phyloP scores from a whole-genome alignment of 208 protist species.

The Herpetomonas samuelpessoai region DNA sequence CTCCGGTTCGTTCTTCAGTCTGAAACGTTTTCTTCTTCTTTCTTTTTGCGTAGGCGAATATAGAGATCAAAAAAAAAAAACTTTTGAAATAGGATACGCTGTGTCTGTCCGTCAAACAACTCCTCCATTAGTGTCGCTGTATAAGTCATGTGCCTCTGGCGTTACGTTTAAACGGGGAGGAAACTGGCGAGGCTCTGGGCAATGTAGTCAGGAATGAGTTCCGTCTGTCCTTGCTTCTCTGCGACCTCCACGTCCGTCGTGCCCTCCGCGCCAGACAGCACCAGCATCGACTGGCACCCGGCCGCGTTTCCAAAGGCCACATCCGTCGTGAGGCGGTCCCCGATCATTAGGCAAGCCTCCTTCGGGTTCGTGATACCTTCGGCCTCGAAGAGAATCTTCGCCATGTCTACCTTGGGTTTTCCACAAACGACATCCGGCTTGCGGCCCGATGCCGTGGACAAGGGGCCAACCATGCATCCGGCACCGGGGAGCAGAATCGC shows the following conservation, averaged over 20 bases:
- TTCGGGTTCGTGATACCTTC: slow-evolving; percentile 42
- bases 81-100: too few relatives aligned
- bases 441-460: slow-evolving; percentile 28
- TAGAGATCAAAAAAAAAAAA: too few relatives aligned
- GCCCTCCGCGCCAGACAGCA: slow-evolving; percentile 58
- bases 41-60: too few relatives aligned
- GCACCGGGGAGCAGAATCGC: slow-evolving; percentile 50
- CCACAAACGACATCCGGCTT: slow-evolving; percentile 57
- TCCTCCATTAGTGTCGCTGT: too few relatives aligned
- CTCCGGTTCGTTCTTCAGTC: too few relatives aligned
- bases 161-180: slow-evolving; percentile 26
- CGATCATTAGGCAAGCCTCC: slow-evolving; percentile 66
- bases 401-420: slow-evolving; percentile 64
- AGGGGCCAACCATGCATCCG: slow-evolving; percentile 37
- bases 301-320: slow-evolving; percentile 72
- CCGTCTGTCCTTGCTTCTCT: slow-evolving; percentile 15
- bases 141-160: too few relatives aligned
- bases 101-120: too few relatives aligned
- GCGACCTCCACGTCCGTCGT: slow-evolving; percentile 39
- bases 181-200: slow-evolving; percentile 57
- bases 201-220: slow-evolving; percentile 53
- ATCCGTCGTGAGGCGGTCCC: slow-evolving; percentile 76
- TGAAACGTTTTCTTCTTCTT: too few relatives aligned
- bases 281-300: slow-evolving; percentile 55
- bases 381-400: slow-evolving; percentile 41